phyloP scores from a whole-genome alignment of 1,284 basidiomycete genomes.

The Sporisorium exsertum region DNA sequence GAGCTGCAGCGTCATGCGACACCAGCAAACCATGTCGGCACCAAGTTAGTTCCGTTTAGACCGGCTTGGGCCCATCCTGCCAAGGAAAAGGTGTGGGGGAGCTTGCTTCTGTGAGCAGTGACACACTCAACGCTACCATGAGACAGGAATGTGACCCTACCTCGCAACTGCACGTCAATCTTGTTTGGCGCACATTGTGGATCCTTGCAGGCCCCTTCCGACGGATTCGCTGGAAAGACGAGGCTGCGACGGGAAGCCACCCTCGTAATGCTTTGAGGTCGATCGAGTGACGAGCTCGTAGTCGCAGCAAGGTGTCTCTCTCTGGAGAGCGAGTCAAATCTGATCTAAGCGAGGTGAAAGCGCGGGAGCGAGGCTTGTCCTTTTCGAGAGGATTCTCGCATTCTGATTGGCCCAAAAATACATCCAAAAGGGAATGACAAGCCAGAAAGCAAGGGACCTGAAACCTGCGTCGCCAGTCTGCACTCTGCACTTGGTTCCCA shows the following conservation, averaged over 20 bases:
- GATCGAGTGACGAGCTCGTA: too few relatives aligned
- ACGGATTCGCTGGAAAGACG: too few relatives aligned
- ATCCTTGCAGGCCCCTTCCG: background rate
- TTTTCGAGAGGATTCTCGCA: background rate
- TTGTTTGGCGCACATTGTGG: too few relatives aligned
- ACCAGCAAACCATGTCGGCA: background rate
- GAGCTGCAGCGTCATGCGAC: slow-evolving; percentile 6
- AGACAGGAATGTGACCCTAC: background rate
- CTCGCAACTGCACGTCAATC: background rate
- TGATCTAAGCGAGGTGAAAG: slow-evolving; percentile 7
- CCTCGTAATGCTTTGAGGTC: too few relatives aligned
- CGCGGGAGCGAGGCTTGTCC: background rate
- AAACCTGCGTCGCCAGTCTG: background rate
- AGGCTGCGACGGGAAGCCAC: too few relatives aligned
- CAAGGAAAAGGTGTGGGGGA: too few relatives aligned
- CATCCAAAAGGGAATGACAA: too few relatives aligned
- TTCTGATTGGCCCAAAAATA: slow-evolving; percentile 5
- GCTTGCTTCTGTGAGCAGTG: background rate
- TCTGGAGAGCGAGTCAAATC: background rate
- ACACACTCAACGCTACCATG: background rate
- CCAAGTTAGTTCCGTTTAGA: background rate
- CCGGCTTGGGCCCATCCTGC: background rate
- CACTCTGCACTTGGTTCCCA: slow-evolving; percentile 2
- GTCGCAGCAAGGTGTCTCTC: too few relatives aligned
- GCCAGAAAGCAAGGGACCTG: background rate